Evolutionary conservation across 2,329 filamentous ascomycete genomes (phyloP), one percentile per base, ranked within the genome.

Genomic region (Arthrobotrys sphaeroides): DNA sequence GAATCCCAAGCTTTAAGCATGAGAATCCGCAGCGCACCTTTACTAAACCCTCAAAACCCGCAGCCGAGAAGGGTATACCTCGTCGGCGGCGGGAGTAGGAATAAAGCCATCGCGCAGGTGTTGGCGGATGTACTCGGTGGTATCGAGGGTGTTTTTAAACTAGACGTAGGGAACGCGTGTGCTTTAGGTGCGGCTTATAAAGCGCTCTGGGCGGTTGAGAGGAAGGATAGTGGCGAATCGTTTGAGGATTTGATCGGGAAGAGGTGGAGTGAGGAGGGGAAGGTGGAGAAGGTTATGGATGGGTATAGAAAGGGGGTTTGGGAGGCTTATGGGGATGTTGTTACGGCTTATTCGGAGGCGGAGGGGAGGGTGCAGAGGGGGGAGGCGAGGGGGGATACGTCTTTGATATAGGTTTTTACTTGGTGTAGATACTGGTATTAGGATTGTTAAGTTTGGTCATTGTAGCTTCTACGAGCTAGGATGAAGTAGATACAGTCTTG

Each of bases 131-230:
- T 98, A 1, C 88, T 99, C 1, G 95, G 95, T 61, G 92, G 92
- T 33, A 87, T 87, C 1, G 95, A 98, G 77, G 95, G 95, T 22
- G 92, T 98, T 24, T 99, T 93, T 84, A 91, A 91, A 83, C 88
- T 99, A 12, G 94, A 98, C 81, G 93, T 98, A 3, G 94, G 95
- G 24, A 97, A 96, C 83, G 94, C 95, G 1, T 99, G 95, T 83
- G 95, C 94, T 9, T 84, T 98, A 12, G 95, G 95, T 12, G 93
- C 93, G 5, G 94, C 94, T 24, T 97, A 98, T 84, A 98, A 98
- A 84, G 94, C 95, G 12, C 90, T 96, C 0, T 99, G 95, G 95
- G 93, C 91, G 0, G 85, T 93, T 66, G 93, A 95, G 85, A 85
- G 91, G 53, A 82, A 83, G 22, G 82, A 79, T 0, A 80, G 84